Evolutionary conservation across 2,329 filamentous ascomycete genomes (phyloP).

Genomic region (Hypoxylon sp.): DNA sequence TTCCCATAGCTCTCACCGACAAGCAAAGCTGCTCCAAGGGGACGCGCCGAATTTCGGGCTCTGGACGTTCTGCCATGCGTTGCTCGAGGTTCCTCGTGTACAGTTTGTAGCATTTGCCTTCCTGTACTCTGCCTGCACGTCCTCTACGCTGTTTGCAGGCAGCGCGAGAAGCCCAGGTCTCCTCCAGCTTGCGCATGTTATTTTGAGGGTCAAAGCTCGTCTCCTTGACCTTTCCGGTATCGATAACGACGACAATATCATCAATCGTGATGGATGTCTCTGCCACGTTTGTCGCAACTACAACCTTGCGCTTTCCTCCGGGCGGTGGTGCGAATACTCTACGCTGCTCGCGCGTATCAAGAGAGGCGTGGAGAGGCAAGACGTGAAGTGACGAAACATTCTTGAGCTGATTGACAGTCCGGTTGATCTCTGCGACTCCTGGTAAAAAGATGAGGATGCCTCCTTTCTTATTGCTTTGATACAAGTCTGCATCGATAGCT

Average conservation of each 20-base stretch:
- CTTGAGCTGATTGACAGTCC: constrained; percentile 77
- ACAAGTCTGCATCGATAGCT: constrained; percentile 83
- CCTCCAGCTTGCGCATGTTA: constrained; percentile 94
- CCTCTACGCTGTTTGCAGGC: constrained; percentile 95
- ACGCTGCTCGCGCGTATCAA: constrained; percentile 89
- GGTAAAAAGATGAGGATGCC: constrained; percentile 97
- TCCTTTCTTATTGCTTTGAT: constrained; percentile 74
- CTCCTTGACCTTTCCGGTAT: constrained; percentile 95
- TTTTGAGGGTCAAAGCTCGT: constrained; percentile 92
- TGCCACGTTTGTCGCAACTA: constrained; percentile 95
- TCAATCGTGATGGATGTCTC: constrained; percentile 99
- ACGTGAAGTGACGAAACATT: constrained; percentile 76
- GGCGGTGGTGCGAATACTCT: constrained; percentile 85
- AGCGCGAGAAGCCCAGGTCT: constrained; percentile 94
- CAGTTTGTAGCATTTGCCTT: constrained; percentile 93
- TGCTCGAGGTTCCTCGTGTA: constrained; percentile 89
- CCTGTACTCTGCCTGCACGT: constrained; percentile 91
- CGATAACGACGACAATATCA: constrained; percentile 95
- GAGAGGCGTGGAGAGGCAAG: constrained; percentile 90
- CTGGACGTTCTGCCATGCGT: constrained; percentile 88
- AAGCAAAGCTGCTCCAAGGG: constrained; percentile 94
- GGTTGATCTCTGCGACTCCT: constrained; percentile 90
- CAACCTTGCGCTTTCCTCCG: constrained; percentile 86
- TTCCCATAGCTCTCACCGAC: constrained; percentile 94
- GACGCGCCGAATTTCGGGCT: constrained; percentile 93